phyloP scores from a whole-genome alignment of 1,284 basidiomycete genomes.

The Thelephora terrestris region DNA sequence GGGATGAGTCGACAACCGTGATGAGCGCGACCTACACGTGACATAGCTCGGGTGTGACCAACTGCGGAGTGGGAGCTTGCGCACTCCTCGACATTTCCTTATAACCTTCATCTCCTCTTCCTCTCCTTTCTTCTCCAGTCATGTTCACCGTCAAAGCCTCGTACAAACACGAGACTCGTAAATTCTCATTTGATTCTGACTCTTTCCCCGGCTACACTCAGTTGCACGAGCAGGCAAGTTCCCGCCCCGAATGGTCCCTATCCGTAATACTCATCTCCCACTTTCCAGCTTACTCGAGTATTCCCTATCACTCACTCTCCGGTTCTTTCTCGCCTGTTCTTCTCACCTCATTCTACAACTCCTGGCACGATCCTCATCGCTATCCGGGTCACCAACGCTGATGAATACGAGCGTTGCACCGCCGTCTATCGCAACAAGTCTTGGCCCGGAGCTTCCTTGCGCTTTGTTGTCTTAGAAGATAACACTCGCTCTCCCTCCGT shows the following conservation, averaged over 20 bases:
- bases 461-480: conserved; percentile 51
- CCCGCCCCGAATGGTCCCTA: background rate
- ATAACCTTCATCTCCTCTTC: conserved; percentile 11
- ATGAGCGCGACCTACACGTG: background rate
- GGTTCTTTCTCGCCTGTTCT: conserved; percentile 55
- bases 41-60: too few species aligned
- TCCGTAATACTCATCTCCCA: conserved; percentile 9
- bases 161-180: conserved; percentile 40
- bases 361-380: conserved; percentile 46
- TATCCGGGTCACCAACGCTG: conserved; percentile 43
- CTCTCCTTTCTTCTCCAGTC: conserved; percentile 16
- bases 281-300: conserved; percentile 50
- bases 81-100: conserved; percentile 10
- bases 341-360: conserved; percentile 41
- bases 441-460: conserved; percentile 48
- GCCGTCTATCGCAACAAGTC: conserved; percentile 36
- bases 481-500: background rate
- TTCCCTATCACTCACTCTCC: conserved; percentile 51
- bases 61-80: conserved; percentile 2
- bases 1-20: conserved; percentile 7
- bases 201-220: conserved; percentile 34
- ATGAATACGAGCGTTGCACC: conserved; percentile 46
- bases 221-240: conserved; percentile 33
- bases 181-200: conserved; percentile 30
- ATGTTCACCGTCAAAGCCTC: conserved; percentile 50